phyloP scores from a whole-genome alignment of 2,329 filamentous ascomycete genomes.

The Epichloe festucae region DNA sequence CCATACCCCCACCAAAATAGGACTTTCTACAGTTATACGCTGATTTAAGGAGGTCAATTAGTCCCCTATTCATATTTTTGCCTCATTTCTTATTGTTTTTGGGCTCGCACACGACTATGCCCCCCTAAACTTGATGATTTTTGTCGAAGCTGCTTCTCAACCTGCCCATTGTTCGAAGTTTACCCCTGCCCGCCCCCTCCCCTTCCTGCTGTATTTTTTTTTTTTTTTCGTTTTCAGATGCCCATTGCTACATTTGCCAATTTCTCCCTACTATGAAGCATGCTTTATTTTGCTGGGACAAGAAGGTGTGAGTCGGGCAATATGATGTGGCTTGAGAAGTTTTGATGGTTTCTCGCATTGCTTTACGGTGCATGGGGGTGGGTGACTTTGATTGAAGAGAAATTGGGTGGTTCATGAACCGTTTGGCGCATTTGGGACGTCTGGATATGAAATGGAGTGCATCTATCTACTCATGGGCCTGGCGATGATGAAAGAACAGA shows the following conservation, averaged over 20 bases:
- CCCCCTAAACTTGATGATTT: background rate
- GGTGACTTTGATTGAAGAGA: background rate
- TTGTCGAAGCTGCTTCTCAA: background rate
- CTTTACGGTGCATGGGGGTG: constrained; percentile 1
- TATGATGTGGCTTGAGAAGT: background rate
- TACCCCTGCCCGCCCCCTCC: background rate
- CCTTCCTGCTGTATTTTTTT: background rate
- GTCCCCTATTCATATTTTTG: background rate
- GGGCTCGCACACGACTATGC: background rate
- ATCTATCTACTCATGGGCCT: background rate
- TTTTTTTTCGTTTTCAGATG: background rate
- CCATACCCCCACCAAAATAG: background rate
- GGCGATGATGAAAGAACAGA: background rate
- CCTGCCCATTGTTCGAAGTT: no score
- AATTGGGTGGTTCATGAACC: background rate
- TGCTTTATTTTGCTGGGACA: background rate
- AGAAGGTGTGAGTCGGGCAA: background rate
- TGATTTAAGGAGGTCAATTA: background rate
- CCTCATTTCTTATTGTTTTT: background rate
- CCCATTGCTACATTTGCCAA: background rate
- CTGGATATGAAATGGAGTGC: background rate
- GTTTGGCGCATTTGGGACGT: constrained; percentile 2
- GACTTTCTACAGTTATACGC: background rate
- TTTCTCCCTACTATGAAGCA: background rate
- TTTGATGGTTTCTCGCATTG: background rate